Evolutionary conservation across 108 stramenopile genomes (phyloP).

Genomic region (Cyclotella choctawhatcheeana): DNA sequence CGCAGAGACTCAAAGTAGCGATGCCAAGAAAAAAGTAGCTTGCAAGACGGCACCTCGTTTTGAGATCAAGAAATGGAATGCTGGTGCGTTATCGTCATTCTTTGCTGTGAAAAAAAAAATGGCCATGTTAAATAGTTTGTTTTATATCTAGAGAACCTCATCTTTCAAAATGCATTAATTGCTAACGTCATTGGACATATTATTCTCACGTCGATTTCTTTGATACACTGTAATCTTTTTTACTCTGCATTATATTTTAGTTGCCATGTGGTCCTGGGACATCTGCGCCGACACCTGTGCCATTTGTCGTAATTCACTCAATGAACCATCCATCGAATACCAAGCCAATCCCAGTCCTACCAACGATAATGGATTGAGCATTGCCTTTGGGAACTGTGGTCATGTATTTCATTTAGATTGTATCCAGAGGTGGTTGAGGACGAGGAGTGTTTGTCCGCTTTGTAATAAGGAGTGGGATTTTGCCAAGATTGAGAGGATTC

Average conservation of each 20-base stretch:
- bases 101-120: too few relatives aligned
- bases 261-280: slow-evolving; percentile 99
- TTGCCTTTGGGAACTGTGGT: slow-evolving; percentile 98
- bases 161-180: too few relatives aligned
- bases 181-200: too few relatives aligned
- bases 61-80: slow-evolving; percentile 98
- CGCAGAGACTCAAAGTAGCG: slow-evolving; percentile 10
- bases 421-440: slow-evolving; percentile 99
- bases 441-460: slow-evolving; percentile 96
- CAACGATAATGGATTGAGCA: slow-evolving; percentile 96
- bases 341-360: slow-evolving; percentile 98
- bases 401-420: slow-evolving; percentile 99
- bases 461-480: slow-evolving; percentile 99
- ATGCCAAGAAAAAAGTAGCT: slow-evolving; percentile 17
- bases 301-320: slow-evolving; percentile 98
- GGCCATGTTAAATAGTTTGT: too few relatives aligned
- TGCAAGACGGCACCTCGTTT: slow-evolving; percentile 63
- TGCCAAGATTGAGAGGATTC: slow-evolving; percentile 98
- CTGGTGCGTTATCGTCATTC: slow-evolving; percentile 39
- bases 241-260: slow-evolving; percentile 19
- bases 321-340: slow-evolving; percentile 99
- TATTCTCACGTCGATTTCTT: too few relatives aligned
- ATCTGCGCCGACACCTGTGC: slow-evolving; percentile 99
- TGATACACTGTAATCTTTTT: too few relatives aligned
- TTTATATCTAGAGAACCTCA: too few relatives aligned